Conservation (phyloP, 768 basidiomycete genomes). For the Amanita brunnescens region DNA sequence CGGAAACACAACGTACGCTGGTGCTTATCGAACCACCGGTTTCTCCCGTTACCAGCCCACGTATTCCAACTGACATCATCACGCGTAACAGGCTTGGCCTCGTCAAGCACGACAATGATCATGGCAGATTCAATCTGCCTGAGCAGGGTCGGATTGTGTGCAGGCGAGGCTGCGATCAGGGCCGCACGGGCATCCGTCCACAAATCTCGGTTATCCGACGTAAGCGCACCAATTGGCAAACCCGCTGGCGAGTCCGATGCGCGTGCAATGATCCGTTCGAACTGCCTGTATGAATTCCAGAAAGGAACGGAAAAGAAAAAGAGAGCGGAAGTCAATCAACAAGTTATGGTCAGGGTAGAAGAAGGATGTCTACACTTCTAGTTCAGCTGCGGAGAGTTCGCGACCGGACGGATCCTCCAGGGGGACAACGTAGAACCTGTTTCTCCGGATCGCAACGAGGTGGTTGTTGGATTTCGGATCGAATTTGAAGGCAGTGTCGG, state of each 20-base stretch:
- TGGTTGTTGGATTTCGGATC: constrained; percentile 71
- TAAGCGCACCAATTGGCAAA: constrained; percentile 70
- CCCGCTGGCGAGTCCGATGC: constrained; percentile 39
- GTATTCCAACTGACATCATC: constrained; percentile 74
- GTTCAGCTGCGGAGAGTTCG: constrained; percentile 69
- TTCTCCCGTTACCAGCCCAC: constrained; percentile 88
- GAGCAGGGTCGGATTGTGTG: constrained; percentile 54
- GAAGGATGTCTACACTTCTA: constrained; percentile 51
- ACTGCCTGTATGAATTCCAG: constrained; percentile 34
- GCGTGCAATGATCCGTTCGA: constrained; percentile 55
- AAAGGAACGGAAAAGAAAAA: constrained; percentile 1
- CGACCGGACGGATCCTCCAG: constrained; percentile 53
- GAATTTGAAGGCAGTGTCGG: constrained; percentile 81
- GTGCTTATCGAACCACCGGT: constrained; percentile 96
- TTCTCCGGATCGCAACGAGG: constrained; percentile 85
- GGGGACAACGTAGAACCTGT: constrained; percentile 81
- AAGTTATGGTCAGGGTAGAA: not conserved
- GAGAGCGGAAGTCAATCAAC: not conserved
- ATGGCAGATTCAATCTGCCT: constrained; percentile 85
- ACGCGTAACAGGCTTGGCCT: constrained; percentile 68
- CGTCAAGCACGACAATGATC: constrained; percentile 81
- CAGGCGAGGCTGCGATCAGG: constrained; percentile 48
- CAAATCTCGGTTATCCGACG: constrained; percentile 79
- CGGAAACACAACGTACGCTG: constrained; percentile 49
- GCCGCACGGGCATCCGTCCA: constrained; percentile 75